Conservation (phyloP, 2,329 filamentous ascomycete genomes). For the Clarireedia hainanense region DNA sequence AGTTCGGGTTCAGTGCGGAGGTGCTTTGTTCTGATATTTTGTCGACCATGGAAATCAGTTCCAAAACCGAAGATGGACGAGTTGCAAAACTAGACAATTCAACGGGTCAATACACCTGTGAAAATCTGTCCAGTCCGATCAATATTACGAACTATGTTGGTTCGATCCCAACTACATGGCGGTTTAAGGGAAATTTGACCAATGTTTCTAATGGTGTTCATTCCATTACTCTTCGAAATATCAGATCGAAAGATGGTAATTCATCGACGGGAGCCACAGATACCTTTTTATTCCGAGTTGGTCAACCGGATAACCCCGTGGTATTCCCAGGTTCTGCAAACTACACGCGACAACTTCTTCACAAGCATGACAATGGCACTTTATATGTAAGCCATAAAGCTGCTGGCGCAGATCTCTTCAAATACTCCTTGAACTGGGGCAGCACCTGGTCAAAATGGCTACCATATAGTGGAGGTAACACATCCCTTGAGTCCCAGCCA, state of each 20-base stretch:
- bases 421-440: slow-evolving; percentile 55
- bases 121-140: slow-evolving; percentile 33
- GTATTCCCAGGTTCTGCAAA: slow-evolving; percentile 49
- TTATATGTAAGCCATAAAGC: slow-evolving; percentile 50
- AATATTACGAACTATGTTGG: slow-evolving; percentile 38
- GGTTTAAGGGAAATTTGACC: slow-evolving; percentile 42
- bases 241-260: slow-evolving; percentile 31
- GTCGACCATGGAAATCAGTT: slow-evolving; percentile 42
- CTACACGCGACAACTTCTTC: slow-evolving; percentile 47
- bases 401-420: slow-evolving; percentile 52
- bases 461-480: slow-evolving; percentile 44
- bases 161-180: slow-evolving; percentile 46
- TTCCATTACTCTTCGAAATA: slow-evolving; percentile 47
- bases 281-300: slow-evolving; percentile 54
- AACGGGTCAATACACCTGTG: slow-evolving; percentile 34
- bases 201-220: slow-evolving; percentile 55
- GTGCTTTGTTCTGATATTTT: slow-evolving; percentile 54
- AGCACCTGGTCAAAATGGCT: slow-evolving; percentile 51
- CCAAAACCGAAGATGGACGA: slow-evolving; percentile 41
- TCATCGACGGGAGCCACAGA: slow-evolving; percentile 46
- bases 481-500: slow-evolving; percentile 37
- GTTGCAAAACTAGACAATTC: slow-evolving; percentile 36
- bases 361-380: slow-evolving; percentile 34
- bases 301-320: slow-evolving; percentile 49
- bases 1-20: slow-evolving; percentile 49